phyloP scores from a whole-genome alignment of 345 rosid species.

The Brassica cretica region DNA sequence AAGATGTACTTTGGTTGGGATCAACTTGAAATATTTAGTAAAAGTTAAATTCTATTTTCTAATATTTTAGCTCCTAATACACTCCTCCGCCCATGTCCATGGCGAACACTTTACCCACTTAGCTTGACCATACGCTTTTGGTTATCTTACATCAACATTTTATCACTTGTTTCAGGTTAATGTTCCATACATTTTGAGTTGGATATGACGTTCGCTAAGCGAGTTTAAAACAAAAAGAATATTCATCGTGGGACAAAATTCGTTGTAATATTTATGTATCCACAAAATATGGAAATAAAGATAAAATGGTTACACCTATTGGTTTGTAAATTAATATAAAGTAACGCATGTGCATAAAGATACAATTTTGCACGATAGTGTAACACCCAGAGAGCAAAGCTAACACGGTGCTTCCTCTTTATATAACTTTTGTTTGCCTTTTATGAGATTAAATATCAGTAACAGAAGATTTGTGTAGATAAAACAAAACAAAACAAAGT shows the following conservation, averaged over 20 bases:
- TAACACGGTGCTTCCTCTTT: conserved; percentile 35
- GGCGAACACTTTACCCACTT: neutral
- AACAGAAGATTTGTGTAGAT: conserved; percentile 20
- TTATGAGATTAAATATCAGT: conserved; percentile 25
- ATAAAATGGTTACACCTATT: conserved; percentile 22
- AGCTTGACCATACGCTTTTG: neutral
- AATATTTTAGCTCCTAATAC: neutral
- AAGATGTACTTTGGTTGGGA: neutral
- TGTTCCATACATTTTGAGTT: neutral
- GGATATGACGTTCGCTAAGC: neutral
- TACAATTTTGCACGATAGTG: conserved; percentile 38
- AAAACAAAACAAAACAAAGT: conserved; percentile 20
- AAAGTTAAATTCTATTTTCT: neutral
- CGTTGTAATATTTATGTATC: conserved; percentile 20
- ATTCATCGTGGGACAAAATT: conserved; percentile 25
- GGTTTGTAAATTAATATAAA: conserved; percentile 28
- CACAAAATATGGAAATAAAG: conserved; percentile 33
- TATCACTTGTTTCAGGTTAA: neutral
- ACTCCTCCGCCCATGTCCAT: neutral
- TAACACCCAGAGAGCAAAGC: conserved; percentile 40
- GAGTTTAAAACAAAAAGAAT: conserved; percentile 15
- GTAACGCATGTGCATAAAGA: conserved; percentile 43
- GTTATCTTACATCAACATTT: neutral
- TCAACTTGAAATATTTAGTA: neutral
- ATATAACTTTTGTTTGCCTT: conserved; percentile 20